phyloP scores from a whole-genome alignment of 768 basidiomycete genomes.

The Russula foetens region DNA sequence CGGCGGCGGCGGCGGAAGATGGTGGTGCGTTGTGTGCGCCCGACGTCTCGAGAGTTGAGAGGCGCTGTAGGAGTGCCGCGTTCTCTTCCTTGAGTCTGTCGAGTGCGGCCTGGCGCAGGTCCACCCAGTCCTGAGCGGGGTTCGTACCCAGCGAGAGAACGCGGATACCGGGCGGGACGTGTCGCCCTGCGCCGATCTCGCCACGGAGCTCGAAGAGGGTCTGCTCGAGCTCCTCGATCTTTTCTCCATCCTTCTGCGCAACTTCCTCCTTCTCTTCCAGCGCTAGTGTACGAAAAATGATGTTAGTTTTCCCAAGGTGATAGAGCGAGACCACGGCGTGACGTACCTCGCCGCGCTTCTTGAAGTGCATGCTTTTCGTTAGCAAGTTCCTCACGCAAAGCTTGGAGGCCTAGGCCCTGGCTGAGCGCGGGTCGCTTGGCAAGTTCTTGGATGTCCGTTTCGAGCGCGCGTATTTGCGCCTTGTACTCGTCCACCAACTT shows the following conservation, averaged over 20 bases:
- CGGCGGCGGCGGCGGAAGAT: slow-evolving; percentile 14
- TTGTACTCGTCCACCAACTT: slow-evolving; percentile 49
- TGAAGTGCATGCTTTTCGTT: slow-evolving; percentile 26
- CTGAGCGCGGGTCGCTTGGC: slow-evolving; percentile 29
- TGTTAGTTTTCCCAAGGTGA: not conserved
- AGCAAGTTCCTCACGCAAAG: slow-evolving; percentile 34
- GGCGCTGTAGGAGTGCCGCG: slow-evolving; percentile 49
- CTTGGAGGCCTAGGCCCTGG: slow-evolving; percentile 26
- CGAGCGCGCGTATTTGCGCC: slow-evolving; percentile 36
- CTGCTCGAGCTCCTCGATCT: slow-evolving; percentile 70
- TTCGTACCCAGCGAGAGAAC: slow-evolving; percentile 67
- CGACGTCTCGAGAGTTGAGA: slow-evolving; percentile 49
- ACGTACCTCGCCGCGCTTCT: slow-evolving; percentile 36
- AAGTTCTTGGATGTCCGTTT: slow-evolving; percentile 40
- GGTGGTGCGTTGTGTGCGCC: too few species aligned
- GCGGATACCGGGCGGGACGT: slow-evolving; percentile 63
- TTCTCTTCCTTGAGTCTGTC: too few species aligned
- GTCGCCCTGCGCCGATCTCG: slow-evolving; percentile 66
- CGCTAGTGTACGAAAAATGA: slow-evolving; percentile 27
- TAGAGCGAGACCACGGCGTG: not conserved
- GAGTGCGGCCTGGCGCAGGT: too few species aligned
- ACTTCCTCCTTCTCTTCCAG: slow-evolving; percentile 34
- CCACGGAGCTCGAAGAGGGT: slow-evolving; percentile 69
- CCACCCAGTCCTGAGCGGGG: slow-evolving; percentile 77
- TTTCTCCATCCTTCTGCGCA: slow-evolving; percentile 34